Conservation (phyloP, 495 filamentous ascomycete species). For the Xylaria acuta region DNA sequence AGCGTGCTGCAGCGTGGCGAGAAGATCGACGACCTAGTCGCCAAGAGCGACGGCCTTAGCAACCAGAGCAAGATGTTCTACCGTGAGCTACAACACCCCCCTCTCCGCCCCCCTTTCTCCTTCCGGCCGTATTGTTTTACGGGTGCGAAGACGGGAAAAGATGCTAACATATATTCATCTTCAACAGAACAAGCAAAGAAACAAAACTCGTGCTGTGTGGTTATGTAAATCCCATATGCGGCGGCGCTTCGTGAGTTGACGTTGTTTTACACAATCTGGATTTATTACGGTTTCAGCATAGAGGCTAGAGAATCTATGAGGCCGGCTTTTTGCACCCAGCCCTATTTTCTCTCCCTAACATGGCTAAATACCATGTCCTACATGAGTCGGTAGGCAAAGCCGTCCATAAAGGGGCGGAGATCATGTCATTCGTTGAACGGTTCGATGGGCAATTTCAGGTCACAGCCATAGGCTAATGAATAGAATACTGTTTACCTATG, state of each 20-base stretch:
- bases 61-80: constrained; percentile 97
- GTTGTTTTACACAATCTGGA: constrained; percentile 21
- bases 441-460: constrained; percentile 4
- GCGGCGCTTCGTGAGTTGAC: constrained; percentile 2
- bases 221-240: constrained; percentile 67
- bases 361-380: constrained; percentile 10
- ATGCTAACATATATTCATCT: background rate
- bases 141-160: background rate
- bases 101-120: too few species aligned
- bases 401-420: constrained; percentile 14
- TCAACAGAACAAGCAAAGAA: constrained; percentile 76
- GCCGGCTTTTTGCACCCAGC: constrained; percentile 29
- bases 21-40: constrained; percentile 89
- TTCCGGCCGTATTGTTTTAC: background rate
- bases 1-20: constrained; percentile 84
- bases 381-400: constrained; percentile 3
- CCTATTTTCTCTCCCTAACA: constrained; percentile 31
- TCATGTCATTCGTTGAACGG: constrained; percentile 23
- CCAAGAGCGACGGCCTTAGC: constrained; percentile 86
- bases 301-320: constrained; percentile 19
- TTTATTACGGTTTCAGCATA: constrained; percentile 33
- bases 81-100: constrained; percentile 60
- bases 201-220: constrained; percentile 90
- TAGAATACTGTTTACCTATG: constrained; percentile 18
- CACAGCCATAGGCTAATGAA: constrained; percentile 19